These are phyloP conservation scores for Fusarium sp. DNA, from an alignment of 2,329 filamentous ascomycete species.

Conservation along the genomic window DNA sequence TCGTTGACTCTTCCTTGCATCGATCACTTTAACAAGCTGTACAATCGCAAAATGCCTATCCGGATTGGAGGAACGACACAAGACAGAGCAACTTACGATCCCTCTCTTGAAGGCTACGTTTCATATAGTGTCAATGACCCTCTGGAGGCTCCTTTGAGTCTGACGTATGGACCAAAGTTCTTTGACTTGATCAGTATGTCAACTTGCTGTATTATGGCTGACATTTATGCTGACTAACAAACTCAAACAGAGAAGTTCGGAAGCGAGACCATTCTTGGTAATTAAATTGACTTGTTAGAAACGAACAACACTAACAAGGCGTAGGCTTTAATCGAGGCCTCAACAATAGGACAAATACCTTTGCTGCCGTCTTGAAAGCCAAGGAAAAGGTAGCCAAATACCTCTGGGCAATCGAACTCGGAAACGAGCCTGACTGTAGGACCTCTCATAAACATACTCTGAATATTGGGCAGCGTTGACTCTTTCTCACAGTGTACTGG, in stretches of 20 bases:
- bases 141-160: background rate
- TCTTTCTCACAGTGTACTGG: background rate
- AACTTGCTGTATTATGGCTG: fast-evolving
- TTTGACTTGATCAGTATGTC: background rate
- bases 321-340: background rate
- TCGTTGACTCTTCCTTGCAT: background rate
- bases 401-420: background rate
- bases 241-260: background rate
- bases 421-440: background rate
- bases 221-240: background rate
- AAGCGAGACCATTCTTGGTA: background rate
- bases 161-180: background rate
- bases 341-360: background rate
- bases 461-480: background rate
- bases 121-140: background rate
- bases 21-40: background rate
- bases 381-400: background rate
- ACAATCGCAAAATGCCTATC: background rate
- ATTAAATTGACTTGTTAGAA: background rate
- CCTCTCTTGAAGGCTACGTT: background rate
- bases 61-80: background rate
- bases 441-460: too few species aligned
- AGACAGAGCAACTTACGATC: background rate
- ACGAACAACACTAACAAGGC: background rate
- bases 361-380: background rate